These are phyloP conservation scores for Pseudogymnoascus sp. DNA, from an alignment of 2,329 filamentous ascomycete genomes.

Conservation along the genomic window DNA sequence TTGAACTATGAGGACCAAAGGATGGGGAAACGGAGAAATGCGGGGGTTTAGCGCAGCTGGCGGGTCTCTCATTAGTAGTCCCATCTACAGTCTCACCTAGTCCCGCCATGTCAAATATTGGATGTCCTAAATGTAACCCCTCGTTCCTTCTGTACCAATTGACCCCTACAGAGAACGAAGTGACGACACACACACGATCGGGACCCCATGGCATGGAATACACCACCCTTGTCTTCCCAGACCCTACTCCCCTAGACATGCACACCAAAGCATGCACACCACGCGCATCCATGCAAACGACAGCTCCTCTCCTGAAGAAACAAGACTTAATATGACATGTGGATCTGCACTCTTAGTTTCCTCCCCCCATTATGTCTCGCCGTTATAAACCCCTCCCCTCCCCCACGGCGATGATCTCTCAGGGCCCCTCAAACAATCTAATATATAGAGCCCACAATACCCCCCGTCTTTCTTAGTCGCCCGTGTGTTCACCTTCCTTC, in stretches of 20 bases:
- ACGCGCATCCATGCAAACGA: background rate
- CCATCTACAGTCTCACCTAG: background rate
- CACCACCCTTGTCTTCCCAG: background rate
- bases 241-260: background rate
- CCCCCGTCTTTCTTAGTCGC: background rate
- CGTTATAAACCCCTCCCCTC: background rate
- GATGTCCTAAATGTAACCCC: background rate
- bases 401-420: background rate
- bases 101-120: background rate
- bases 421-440: background rate
- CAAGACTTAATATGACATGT: background rate
- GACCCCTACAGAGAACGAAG: background rate
- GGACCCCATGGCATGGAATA: background rate
- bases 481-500: background rate
- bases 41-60: background rate
- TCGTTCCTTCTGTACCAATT: background rate
- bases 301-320: background rate
- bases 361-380: background rate
- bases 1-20: background rate
- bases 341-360: background rate
- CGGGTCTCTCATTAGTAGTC: background rate
- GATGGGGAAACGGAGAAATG: background rate
- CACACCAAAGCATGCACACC: background rate
- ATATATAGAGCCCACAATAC: background rate
- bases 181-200: background rate